These are phyloP conservation scores for Bipolaris bicolor DNA, from an alignment of 2,329 filamentous ascomycete species.

Conservation along the genomic window DNA sequence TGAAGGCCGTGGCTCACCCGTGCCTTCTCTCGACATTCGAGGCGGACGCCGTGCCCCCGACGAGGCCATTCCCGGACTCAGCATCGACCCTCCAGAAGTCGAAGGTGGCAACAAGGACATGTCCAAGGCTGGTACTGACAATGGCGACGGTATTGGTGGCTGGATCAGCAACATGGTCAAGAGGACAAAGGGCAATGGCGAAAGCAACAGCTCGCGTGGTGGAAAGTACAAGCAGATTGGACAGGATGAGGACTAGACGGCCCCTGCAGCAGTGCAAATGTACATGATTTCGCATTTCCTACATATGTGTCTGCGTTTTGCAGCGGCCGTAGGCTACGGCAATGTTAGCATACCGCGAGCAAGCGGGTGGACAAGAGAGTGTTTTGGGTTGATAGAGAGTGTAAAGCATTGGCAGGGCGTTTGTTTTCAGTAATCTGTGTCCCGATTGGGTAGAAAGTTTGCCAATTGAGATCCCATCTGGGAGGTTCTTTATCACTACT, in stretches of 20 bases:
- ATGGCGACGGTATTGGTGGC: slow-evolving; percentile 65
- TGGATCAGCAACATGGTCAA: slow-evolving; percentile 73
- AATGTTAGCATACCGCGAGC: slow-evolving; percentile 35
- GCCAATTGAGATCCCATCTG: slow-evolving; percentile 1
- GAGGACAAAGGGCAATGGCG: slow-evolving; percentile 56
- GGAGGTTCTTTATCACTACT: neutral
- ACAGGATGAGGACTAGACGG: slow-evolving; percentile 47
- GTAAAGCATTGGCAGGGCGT: slow-evolving; percentile 32
- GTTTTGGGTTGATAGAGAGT: slow-evolving; percentile 37
- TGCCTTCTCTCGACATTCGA: slow-evolving; percentile 76
- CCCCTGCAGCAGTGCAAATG: slow-evolving; percentile 8
- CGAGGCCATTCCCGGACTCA: slow-evolving; percentile 76
- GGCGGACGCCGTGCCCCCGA: slow-evolving; percentile 54
- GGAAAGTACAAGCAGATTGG: slow-evolving; percentile 56
- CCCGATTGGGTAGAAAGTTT: slow-evolving; percentile 9
- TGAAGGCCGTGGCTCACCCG: slow-evolving; percentile 69
- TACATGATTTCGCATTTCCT: slow-evolving; percentile 26
- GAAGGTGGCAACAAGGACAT: slow-evolving; percentile 59
- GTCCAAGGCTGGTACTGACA: slow-evolving; percentile 34
- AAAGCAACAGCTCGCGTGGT: slow-evolving; percentile 52
- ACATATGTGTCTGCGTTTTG: slow-evolving; percentile 26
- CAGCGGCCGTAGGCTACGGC: slow-evolving; percentile 16
- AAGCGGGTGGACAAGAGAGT: slow-evolving; percentile 25
- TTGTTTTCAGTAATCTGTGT: slow-evolving; percentile 1
- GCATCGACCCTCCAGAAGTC: slow-evolving; percentile 77